Percentiles rank a stretch among this genome's conserved stretches.
Evolutionary conservation across 2,329 filamentous ascomycete species (phyloP).

Genomic region (Leptographium flavum): DNA sequence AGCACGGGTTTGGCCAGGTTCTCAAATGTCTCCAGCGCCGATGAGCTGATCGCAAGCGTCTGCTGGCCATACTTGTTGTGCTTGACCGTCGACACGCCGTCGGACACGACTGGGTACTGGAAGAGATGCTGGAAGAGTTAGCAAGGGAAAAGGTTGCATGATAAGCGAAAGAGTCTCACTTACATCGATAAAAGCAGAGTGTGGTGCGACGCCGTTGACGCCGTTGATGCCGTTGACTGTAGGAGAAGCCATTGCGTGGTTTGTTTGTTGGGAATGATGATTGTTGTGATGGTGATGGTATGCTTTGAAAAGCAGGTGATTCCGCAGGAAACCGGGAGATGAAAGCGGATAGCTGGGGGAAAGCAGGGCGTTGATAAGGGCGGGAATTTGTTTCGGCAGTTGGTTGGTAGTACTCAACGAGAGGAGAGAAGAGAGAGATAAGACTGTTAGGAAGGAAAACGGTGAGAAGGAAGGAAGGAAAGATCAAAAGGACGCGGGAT

Average conservation of each 20-base stretch:
- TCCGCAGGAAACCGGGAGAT: no score
- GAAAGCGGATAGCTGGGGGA: no score
- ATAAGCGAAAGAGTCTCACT: neutral
- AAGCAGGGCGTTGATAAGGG: no score
- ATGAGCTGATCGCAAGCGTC: slow-evolving; percentile 61
- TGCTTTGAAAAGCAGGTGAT: no score
- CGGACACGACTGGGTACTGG: slow-evolving; percentile 71
- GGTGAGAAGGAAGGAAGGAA: neutral
- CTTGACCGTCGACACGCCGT: slow-evolving; percentile 66
- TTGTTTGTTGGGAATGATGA: no score
- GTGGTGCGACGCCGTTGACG: slow-evolving; percentile 6
- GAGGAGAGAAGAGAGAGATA: no score
- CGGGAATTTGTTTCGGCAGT: no score
- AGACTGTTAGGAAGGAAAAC: no score
- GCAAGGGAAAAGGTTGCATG: no score
- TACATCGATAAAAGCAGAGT: slow-evolving; percentile 11
- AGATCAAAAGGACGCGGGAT: neutral
- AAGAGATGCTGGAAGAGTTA: slow-evolving; percentile 53
- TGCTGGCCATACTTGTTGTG: slow-evolving; percentile 71
- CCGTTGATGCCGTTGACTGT: slow-evolving; percentile 10
- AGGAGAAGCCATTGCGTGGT: slow-evolving; percentile 10
- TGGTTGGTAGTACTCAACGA: no score
- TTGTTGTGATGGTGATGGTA: neutral
- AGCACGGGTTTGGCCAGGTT: slow-evolving; percentile 65
- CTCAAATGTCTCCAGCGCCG: slow-evolving; percentile 63